Evolutionary conservation across 495 filamentous ascomycete genomes (phyloP).

Genomic region (Apodospora peruviana): DNA sequence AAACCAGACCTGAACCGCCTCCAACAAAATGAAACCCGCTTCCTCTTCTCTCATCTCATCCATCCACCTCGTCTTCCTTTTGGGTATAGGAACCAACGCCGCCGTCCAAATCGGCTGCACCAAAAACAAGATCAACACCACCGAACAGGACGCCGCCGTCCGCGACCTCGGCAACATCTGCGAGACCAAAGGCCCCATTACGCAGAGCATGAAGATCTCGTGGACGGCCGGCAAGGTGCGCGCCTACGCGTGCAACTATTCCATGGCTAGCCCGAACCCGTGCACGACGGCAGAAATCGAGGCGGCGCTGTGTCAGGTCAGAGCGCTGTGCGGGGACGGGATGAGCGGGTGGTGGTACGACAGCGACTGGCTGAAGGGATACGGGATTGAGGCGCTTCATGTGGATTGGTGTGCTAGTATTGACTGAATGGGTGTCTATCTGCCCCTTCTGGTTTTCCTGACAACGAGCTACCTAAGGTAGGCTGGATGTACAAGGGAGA

Average conservation of each 20-base stretch:
- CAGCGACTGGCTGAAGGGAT: constrained; percentile 3
- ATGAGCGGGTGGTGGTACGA: constrained; percentile 3
- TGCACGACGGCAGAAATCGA: neutral
- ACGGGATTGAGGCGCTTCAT: neutral
- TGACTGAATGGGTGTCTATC: too few species aligned
- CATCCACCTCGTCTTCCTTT: too few species aligned
- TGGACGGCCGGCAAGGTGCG: constrained; percentile 1
- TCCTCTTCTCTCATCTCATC: too few species aligned
- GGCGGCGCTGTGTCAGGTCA: neutral
- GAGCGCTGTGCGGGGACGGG: neutral
- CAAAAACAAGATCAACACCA: neutral
- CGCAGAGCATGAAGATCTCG: neutral
- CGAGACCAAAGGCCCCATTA: neutral
- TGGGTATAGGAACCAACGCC: too few species aligned
- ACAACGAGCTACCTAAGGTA: too few species aligned
- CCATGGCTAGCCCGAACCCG: neutral
- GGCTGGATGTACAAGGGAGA: too few species aligned
- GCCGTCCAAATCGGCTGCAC: constrained; percentile 1
- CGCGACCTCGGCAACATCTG: neutral
- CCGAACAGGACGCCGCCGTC: neutral
- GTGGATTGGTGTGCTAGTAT: constrained; percentile 4
- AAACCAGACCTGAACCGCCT: too few species aligned
- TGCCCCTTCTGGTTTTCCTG: too few species aligned
- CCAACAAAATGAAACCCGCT: too few species aligned
- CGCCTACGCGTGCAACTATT: constrained; percentile 7